These are phyloP conservation scores for Hypomontagnella monticulosa DNA, from an alignment of 495 filamentous ascomycete species.

Conservation along the genomic window DNA sequence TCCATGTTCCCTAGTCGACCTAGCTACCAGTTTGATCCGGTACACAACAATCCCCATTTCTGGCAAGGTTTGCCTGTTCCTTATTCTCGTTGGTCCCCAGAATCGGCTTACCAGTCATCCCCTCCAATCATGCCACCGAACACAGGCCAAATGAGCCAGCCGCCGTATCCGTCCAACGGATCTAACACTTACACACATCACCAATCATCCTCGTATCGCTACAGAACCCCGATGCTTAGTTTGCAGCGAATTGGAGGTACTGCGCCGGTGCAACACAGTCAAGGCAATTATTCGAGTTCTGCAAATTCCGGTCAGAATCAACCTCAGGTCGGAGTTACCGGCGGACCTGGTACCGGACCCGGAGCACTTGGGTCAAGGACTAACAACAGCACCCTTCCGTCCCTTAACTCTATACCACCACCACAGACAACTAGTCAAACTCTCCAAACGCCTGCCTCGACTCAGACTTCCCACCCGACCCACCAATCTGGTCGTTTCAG, in stretches of 20 bases:
- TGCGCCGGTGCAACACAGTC: slow-evolving; percentile 37
- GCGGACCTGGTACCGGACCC: slow-evolving; percentile 9
- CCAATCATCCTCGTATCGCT: not conserved
- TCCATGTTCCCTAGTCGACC: slow-evolving; percentile 22
- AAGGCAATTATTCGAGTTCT: slow-evolving; percentile 26
- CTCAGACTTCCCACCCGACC: slow-evolving; percentile 19
- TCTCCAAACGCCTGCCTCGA: slow-evolving; percentile 20
- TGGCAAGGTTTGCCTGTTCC: slow-evolving; percentile 29
- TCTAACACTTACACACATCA: slow-evolving; percentile 20
- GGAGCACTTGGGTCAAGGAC: slow-evolving; percentile 12
- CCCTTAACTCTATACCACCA: slow-evolving; percentile 27
- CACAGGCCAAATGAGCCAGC: slow-evolving; percentile 28
- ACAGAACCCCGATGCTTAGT: slow-evolving; percentile 29
- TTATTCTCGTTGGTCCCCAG: slow-evolving; percentile 22
- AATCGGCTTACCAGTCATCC: slow-evolving; percentile 10
- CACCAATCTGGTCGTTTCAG: slow-evolving; percentile 20
- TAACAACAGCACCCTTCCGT: slow-evolving; percentile 25
- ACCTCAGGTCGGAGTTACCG: slow-evolving; percentile 9
- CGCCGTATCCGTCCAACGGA: slow-evolving; percentile 12
- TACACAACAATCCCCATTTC: slow-evolving; percentile 21
- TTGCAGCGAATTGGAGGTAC: slow-evolving; percentile 39
- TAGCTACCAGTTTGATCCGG: slow-evolving; percentile 28
- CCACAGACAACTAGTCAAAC: slow-evolving; percentile 11
- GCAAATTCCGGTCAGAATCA: slow-evolving; percentile 23
- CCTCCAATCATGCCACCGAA: slow-evolving; percentile 14